phyloP scores from a whole-genome alignment of 2,329 filamentous ascomycete genomes.

The Exserohilum turcica region DNA sequence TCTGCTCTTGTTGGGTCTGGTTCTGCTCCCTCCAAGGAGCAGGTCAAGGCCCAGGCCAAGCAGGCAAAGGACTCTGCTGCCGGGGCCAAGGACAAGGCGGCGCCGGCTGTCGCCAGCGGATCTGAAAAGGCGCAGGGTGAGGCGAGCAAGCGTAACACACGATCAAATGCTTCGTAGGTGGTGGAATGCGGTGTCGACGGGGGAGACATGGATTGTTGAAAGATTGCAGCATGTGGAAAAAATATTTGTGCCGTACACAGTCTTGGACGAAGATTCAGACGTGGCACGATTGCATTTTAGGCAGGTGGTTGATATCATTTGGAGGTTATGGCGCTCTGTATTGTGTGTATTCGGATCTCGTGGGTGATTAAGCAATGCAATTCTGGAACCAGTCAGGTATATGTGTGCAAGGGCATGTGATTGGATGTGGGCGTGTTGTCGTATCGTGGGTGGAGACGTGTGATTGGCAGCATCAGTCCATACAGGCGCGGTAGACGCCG shows the following conservation, averaged over 20 bases:
- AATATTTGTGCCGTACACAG: conserved; percentile 7
- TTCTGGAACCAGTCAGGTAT: conserved; percentile 5
- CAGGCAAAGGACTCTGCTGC: conserved; percentile 74
- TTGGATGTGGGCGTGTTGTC: not conserved
- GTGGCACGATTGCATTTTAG: conserved; percentile 29
- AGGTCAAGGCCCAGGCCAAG: conserved; percentile 74
- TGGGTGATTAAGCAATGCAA: conserved; percentile 26
- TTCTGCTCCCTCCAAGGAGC: conserved; percentile 65
- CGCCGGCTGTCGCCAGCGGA: conserved; percentile 64
- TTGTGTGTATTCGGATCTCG: conserved; percentile 42
- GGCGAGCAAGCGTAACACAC: conserved; percentile 63
- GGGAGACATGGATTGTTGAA: not conserved
- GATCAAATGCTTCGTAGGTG: conserved; percentile 41
- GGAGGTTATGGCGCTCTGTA: conserved; percentile 31
- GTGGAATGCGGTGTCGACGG: not conserved
- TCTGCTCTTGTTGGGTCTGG: conserved; percentile 70
- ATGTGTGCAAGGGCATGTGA: not conserved
- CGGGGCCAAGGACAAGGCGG: conserved; percentile 71
- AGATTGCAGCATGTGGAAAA: conserved; percentile 9
- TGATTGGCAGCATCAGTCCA: not conserved
- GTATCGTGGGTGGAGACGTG: not conserved
- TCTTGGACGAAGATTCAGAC: conserved; percentile 17
- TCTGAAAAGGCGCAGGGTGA: conserved; percentile 77
- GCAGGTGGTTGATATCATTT: conserved; percentile 34
- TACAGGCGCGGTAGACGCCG: conserved; percentile 11